A percentile compares a stretch with the other conserved stretches of the same genome.
Conservation (phyloP, 495 filamentous ascomycete species). For the Melanomma pulvis-pyrius region DNA sequence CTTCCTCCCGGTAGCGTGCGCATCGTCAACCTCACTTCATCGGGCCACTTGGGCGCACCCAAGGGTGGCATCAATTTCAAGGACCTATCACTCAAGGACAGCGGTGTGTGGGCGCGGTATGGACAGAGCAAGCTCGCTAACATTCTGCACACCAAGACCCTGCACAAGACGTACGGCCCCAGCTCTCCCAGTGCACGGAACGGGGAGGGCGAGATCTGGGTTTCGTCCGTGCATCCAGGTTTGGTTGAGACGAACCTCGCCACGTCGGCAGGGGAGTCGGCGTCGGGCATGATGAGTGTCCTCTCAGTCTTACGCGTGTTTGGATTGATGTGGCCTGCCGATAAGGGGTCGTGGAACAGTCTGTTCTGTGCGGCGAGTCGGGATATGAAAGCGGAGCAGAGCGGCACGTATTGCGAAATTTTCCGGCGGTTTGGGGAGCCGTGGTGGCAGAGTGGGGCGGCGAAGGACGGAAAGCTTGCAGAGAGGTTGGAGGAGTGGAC, state of each 20-base stretch:
- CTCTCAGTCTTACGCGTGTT: slow-evolving; percentile 38
- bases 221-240: slow-evolving; percentile 51
- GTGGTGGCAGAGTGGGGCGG: slow-evolving; percentile 41
- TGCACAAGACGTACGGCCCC: slow-evolving; percentile 46
- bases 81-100: slow-evolving; percentile 32
- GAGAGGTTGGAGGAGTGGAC: slow-evolving; percentile 15
- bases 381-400: slow-evolving; percentile 47
- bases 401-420: slow-evolving; percentile 42
- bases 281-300: slow-evolving; percentile 26
- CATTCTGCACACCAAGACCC: slow-evolving; percentile 46
- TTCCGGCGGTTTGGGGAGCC: slow-evolving; percentile 44
- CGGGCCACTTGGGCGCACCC: slow-evolving; percentile 44
- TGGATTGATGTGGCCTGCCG: slow-evolving; percentile 39
- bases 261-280: slow-evolving; percentile 29
- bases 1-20: slow-evolving; percentile 43
- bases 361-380: slow-evolving; percentile 50
- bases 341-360: slow-evolving; percentile 49
- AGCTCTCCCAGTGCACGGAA: slow-evolving; percentile 37
- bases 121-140: slow-evolving; percentile 54
- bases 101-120: slow-evolving; percentile 46
- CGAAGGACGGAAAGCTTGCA: slow-evolving; percentile 38
- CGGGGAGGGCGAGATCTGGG: slow-evolving; percentile 48
- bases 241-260: slow-evolving; percentile 47
- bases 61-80: slow-evolving; percentile 47
- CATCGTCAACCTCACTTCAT: slow-evolving; percentile 48